phyloP scores from a whole-genome alignment of 768 basidiomycete genomes.

The Lactarius vividus region DNA sequence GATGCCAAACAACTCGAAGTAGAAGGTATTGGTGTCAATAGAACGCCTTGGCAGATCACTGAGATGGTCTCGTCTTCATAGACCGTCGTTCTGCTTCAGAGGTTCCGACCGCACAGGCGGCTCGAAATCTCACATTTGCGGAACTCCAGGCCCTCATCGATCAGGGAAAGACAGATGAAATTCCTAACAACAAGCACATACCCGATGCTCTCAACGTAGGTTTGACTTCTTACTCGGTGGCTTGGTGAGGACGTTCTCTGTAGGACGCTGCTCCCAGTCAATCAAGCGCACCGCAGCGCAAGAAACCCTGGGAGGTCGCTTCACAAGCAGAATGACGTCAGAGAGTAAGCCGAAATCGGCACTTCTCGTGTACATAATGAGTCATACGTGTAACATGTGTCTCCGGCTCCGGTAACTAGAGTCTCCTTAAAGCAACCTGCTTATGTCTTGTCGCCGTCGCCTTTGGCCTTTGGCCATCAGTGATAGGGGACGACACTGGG shows the following conservation, averaged over 20 bases:
- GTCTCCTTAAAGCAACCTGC: too few relatives aligned
- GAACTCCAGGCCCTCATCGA: slow-evolving; percentile 71
- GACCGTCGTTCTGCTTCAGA: slow-evolving; percentile 6
- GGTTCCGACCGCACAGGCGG: neutral
- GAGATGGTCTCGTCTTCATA: neutral
- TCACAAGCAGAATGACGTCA: slow-evolving; percentile 4
- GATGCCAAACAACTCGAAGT: slow-evolving; percentile 12
- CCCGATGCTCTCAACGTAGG: slow-evolving; percentile 65
- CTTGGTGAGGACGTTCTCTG: slow-evolving; percentile 5
- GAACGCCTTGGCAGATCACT: neutral
- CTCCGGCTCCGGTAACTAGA: neutral
- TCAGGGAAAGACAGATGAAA: slow-evolving; percentile 65
- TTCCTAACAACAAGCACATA: slow-evolving; percentile 76
- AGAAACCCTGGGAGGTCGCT: slow-evolving; percentile 68
- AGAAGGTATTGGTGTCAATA: slow-evolving; percentile 8
- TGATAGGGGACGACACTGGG: neutral
- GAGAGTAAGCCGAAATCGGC: neutral
- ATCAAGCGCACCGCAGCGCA: slow-evolving; percentile 48
- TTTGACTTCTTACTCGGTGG: neutral
- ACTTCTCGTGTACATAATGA: neutral
- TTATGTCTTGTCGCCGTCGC: neutral
- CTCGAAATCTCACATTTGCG: slow-evolving; percentile 56
- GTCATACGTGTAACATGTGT: neutral
- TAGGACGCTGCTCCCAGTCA: slow-evolving; percentile 57
- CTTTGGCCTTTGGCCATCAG: neutral